Percentiles rank a stretch among this genome's conserved stretches.
These are phyloP conservation scores for Ramichloridium luteum DNA, from an alignment of 2,329 filamentous ascomycete species.

Conservation along the genomic window DNA sequence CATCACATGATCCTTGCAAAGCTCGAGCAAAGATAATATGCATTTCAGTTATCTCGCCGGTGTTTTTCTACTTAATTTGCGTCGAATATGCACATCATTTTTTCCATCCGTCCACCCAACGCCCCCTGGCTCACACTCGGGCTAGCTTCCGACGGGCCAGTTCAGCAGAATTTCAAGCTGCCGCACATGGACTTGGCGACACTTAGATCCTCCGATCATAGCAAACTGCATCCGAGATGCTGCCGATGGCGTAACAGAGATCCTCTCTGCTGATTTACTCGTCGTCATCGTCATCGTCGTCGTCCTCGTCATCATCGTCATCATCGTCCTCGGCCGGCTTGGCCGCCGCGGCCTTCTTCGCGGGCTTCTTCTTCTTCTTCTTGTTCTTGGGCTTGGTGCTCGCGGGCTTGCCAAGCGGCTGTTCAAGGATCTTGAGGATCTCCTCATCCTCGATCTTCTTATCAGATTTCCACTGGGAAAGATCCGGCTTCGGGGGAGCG, in stretches of 20 bases:
- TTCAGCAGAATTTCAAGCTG: no score
- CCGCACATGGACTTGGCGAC: no score
- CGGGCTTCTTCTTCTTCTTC: slow-evolving; percentile 76
- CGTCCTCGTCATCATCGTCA: slow-evolving; percentile 18
- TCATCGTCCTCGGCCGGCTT: slow-evolving; percentile 19
- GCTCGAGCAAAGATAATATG: no score
- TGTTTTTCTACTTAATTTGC: no score
- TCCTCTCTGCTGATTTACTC: slow-evolving; percentile 4
- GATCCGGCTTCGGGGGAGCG: slow-evolving; percentile 60
- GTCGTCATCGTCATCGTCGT: slow-evolving; percentile 17
- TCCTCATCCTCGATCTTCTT: slow-evolving; percentile 98
- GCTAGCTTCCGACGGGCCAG: no score
- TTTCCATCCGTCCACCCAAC: no score
- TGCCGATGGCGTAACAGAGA: slow-evolving; percentile 1
- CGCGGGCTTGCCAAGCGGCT: slow-evolving; percentile 55
- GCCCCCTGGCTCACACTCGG: no score
- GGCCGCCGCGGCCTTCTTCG: slow-evolving; percentile 39
- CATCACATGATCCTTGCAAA: no score
- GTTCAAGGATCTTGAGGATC: slow-evolving; percentile 85
- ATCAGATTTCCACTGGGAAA: slow-evolving; percentile 78
- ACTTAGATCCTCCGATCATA: no score
- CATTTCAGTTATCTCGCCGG: no score
- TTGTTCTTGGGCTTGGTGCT: slow-evolving; percentile 72
- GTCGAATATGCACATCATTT: no score
- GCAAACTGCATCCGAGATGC: not conserved